Base-by-base conservation (phyloP, 139 green algal genomes). In the Edaphochlamys debaryana region DNA sequence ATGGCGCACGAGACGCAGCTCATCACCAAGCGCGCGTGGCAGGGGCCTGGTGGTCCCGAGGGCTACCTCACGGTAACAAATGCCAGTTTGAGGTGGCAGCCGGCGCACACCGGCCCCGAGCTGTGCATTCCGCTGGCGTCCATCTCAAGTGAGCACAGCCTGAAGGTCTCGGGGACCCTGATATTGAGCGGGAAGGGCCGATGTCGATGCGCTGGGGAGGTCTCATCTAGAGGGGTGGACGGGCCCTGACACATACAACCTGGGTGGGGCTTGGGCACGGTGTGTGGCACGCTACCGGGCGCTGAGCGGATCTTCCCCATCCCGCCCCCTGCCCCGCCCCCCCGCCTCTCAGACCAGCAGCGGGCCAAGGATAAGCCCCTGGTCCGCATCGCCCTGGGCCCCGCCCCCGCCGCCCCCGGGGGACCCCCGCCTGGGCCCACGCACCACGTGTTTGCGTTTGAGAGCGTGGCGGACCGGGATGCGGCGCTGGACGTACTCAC, bases 291-390 rank as follows among this genome's bases (percentile, higher is more conserved):
- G 23, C 13, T 22, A 54, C 54, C 11, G n/a, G n/a, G n/a, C n/a
- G n/a, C n/a, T n/a, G 30, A 20, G 4, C 60, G 8, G 15, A 22
- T 22, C 5, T 37, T 37, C 17, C 3, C 29, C 30, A 30, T 30
- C 29, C 60, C 60, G 29, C 60, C 30, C 60, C 64, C 64, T 30
- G 34, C 64, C 9, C 4, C 5, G 23, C 29, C 19, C 67, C 40
- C 40, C 34, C 42, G 17, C n/a, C n/a, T n/a, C 5, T 1, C 62
- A 82, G 75, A 82, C 41, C 63, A 82, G n/a, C 75, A 82, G n/a
- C 75, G 62, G 22, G 62, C 60, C 60, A 82, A 82, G 60, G 75
- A 71, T 41, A 82, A 82, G 62, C 75, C 75, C 30, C 75, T 82
- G 0, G 60, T 82, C 41, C 60, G 75, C 23, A 82, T 72, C n/a